A percentile compares a stretch with the other conserved stretches of the same genome.
These are phyloP conservation scores for Xylaria telfairii DNA, from an alignment of 495 filamentous ascomycete species.

Conservation along the genomic window DNA sequence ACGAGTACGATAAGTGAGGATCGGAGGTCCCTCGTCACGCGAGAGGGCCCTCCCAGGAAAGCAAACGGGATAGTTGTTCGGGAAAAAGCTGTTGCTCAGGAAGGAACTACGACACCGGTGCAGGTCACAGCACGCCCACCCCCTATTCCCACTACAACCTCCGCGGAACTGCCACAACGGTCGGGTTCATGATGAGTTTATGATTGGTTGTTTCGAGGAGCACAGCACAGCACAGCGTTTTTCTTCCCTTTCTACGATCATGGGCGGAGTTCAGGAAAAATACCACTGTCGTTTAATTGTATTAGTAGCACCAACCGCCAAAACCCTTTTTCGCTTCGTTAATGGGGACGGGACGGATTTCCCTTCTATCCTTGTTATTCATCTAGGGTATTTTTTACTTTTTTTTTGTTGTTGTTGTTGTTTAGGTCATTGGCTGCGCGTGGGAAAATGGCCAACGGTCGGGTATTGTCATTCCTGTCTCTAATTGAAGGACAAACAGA, in stretches of 20 bases:
- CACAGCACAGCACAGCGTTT: slow-evolving; percentile 18
- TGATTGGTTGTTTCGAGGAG: slow-evolving; percentile 26
- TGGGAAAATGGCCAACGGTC: slow-evolving; percentile 8
- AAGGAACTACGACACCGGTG: slow-evolving; percentile 5
- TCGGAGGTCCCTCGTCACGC: slow-evolving; percentile 1
- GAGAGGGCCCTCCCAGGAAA: neutral
- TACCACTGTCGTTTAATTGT: slow-evolving; percentile 21
- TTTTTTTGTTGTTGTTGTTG: no score
- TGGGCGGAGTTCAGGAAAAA: slow-evolving; percentile 26
- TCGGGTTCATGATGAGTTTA: slow-evolving; percentile 25
- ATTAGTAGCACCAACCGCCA: slow-evolving; percentile 21
- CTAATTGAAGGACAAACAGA: slow-evolving; percentile 15
- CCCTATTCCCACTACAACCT: neutral
- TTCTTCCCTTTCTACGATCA: slow-evolving; percentile 1
- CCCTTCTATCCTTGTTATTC: neutral
- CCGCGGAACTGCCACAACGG: slow-evolving; percentile 12
- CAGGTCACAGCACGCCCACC: slow-evolving; percentile 19
- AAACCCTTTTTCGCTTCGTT: slow-evolving; percentile 18
- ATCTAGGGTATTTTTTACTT: slow-evolving; percentile 1
- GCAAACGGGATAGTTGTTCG: neutral
- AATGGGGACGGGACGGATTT: slow-evolving; percentile 10
- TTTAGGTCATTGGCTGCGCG: neutral
- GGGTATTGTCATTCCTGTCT: slow-evolving; percentile 15
- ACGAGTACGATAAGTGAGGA: slow-evolving; percentile 19
- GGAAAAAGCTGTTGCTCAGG: slow-evolving; percentile 15